Evolutionary conservation across 2,329 filamentous ascomycete species (phyloP).

Genomic region (Ophiosphaerella narmari): DNA sequence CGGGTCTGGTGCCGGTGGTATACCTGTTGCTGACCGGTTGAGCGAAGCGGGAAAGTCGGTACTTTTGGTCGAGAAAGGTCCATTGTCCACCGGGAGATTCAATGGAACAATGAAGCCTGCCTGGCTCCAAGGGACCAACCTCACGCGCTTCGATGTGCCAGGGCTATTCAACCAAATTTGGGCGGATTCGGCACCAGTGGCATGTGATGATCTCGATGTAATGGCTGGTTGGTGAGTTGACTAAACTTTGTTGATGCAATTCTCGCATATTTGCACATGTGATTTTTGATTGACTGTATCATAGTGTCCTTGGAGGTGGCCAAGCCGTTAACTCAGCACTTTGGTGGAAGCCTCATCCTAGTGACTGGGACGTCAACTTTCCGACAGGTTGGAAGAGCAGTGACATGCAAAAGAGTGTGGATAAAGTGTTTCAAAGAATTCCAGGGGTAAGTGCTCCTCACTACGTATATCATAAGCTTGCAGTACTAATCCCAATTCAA

Average conservation of each 20-base stretch:
- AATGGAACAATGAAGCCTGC: slow-evolving; percentile 62
- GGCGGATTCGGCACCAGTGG: slow-evolving; percentile 62
- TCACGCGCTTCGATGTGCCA: slow-evolving; percentile 72
- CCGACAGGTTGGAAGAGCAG: slow-evolving; percentile 68
- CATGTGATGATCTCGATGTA: slow-evolving; percentile 68
- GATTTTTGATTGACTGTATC: neutral
- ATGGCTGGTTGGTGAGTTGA: slow-evolving; percentile 64
- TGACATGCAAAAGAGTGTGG: slow-evolving; percentile 62
- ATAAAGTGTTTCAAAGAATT: slow-evolving; percentile 67
- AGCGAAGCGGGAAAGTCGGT: slow-evolving; percentile 66
- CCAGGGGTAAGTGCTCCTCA: slow-evolving; percentile 45
- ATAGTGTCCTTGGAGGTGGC: slow-evolving; percentile 64
- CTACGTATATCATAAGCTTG: neutral
- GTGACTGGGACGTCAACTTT: slow-evolving; percentile 73
- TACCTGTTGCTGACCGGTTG: slow-evolving; percentile 61
- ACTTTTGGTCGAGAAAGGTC: slow-evolving; percentile 55
- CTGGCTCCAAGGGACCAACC: slow-evolving; percentile 65
- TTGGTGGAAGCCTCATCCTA: slow-evolving; percentile 66
- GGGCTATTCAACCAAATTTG: slow-evolving; percentile 72
- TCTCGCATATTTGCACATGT: neutral
- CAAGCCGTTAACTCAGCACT: slow-evolving; percentile 69
- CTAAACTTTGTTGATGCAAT: neutral
- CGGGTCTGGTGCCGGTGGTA: slow-evolving; percentile 64
- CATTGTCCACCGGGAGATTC: slow-evolving; percentile 63
- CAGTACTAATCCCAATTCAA: slow-evolving; percentile 31